phyloP scores from a whole-genome alignment of 1,284 basidiomycete genomes.

The Cryptococcus deneoformans region DNA sequence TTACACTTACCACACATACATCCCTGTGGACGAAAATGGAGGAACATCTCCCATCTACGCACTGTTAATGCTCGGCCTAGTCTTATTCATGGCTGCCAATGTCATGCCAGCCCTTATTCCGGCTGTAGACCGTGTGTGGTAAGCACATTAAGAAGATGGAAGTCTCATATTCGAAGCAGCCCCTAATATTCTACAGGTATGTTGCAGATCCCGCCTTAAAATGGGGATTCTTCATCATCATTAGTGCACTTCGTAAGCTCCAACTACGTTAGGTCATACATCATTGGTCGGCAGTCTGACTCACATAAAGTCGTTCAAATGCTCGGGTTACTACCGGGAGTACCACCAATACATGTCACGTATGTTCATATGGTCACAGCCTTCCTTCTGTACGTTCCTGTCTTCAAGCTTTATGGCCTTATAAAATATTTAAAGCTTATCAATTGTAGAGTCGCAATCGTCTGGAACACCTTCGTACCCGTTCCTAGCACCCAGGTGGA shows the following conservation, averaged over 20 bases:
- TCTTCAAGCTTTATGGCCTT: neutral
- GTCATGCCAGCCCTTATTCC: slow-evolving; percentile 30
- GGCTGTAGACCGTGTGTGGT: slow-evolving; percentile 23
- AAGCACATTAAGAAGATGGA: neutral
- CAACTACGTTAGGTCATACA: neutral
- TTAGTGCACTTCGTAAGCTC: slow-evolving; percentile 28
- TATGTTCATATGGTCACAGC: slow-evolving; percentile 38
- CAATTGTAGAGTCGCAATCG: slow-evolving; percentile 26
- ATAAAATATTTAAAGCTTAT: neutral
- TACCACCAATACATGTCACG: slow-evolving; percentile 32
- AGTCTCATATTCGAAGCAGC: neutral
- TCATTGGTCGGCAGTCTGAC: neutral
- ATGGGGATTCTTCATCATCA: slow-evolving; percentile 32
- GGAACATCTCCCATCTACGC: slow-evolving; percentile 28
- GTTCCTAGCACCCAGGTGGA: neutral
- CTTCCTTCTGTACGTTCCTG: slow-evolving; percentile 22
- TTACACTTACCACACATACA: slow-evolving; percentile 10
- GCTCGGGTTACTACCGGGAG: slow-evolving; percentile 31
- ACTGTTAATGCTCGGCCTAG: slow-evolving; percentile 33
- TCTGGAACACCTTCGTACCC: slow-evolving; percentile 34
- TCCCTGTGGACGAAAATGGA: neutral
- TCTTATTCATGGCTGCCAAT: slow-evolving; percentile 34
- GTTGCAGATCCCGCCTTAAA: slow-evolving; percentile 28
- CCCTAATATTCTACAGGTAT: slow-evolving; percentile 13
- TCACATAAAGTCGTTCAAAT: slow-evolving; percentile 22